Evolutionary conservation across 371 early-diverging fungal species (phyloP).

Genomic region (Mortierella sp.): DNA sequence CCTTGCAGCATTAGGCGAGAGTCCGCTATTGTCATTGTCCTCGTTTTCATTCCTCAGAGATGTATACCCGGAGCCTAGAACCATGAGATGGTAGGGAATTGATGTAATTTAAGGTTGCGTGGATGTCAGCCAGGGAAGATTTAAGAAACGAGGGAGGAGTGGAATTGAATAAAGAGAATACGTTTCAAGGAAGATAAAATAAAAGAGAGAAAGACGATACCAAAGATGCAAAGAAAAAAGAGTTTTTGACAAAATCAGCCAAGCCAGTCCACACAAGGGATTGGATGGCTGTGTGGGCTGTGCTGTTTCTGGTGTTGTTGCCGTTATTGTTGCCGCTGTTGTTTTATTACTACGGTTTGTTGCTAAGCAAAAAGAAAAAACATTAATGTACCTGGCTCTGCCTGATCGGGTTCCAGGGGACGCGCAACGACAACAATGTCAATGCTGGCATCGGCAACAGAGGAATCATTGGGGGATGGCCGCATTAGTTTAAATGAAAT

Average conservation of each 20-base stretch:
- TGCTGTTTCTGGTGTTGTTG: neutral
- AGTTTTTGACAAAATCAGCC: neutral
- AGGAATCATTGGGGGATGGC: neutral
- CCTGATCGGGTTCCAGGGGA: neutral
- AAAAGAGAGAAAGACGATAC: neutral
- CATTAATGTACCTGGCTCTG: neutral
- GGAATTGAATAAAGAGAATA: neutral
- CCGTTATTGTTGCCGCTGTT: no score
- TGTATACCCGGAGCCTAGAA: slow-evolving; percentile 43
- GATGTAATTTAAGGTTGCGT: no score
- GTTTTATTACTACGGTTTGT: no score
- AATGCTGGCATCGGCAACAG: neutral
- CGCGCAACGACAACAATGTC: neutral
- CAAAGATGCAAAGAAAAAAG: neutral
- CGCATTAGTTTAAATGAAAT: neutral
- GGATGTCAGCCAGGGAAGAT: neutral
- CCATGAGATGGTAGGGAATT: slow-evolving; percentile 23
- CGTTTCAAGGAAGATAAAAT: neutral
- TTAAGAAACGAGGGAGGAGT: neutral
- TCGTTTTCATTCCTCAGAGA: slow-evolving; percentile 23
- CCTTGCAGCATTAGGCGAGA: slow-evolving; percentile 9
- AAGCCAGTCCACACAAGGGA: neutral
- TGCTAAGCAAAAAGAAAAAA: neutral
- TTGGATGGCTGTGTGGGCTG: neutral
- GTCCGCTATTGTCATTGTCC: slow-evolving; percentile 9